A percentile compares a stretch with the other conserved stretches of the same genome.
phyloP scores from a whole-genome alignment of 495 filamentous ascomycete species.

The Monascus purpureus region DNA sequence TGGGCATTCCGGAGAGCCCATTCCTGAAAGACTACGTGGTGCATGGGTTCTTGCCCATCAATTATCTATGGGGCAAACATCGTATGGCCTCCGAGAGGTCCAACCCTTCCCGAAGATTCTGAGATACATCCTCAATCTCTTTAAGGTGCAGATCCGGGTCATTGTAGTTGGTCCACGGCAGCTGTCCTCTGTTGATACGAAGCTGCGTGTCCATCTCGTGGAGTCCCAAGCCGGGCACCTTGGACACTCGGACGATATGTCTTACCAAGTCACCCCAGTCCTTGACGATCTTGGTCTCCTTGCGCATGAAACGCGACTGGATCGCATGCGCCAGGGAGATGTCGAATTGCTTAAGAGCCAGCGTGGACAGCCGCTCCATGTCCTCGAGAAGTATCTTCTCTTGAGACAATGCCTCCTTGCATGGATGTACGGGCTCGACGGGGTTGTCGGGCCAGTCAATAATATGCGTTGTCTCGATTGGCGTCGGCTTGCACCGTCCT shows the following conservation, averaged over 20 bases:
- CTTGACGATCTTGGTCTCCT: constrained; percentile 6
- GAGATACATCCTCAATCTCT: background rate
- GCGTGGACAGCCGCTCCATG: constrained; percentile 2
- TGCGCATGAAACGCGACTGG: constrained; percentile 5
- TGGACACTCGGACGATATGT: constrained; percentile 5
- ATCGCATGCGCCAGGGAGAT: constrained; percentile 1
- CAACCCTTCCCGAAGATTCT: constrained; percentile 1
- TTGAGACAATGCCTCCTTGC: background rate
- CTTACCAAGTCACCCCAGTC: constrained; percentile 5
- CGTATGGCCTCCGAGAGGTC: background rate
- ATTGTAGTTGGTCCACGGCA: constrained; percentile 3
- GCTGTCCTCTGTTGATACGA: constrained; percentile 1
- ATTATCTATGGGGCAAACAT: no score
- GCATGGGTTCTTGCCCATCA: no score
- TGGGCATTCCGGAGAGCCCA: no score
- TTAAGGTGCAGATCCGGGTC: constrained; percentile 4
- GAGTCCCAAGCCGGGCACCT: constrained; percentile 5
- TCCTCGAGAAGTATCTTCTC: constrained; percentile 6
- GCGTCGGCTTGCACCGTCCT: constrained; percentile 6
- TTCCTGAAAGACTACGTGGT: no score
- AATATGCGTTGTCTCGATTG: constrained; percentile 2
- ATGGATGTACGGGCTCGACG: constrained; percentile 5
- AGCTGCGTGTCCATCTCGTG: constrained; percentile 5
- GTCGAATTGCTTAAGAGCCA: constrained; percentile 2
- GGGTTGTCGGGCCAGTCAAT: constrained; percentile 4